Percentiles rank a stretch among this genome's conserved stretches.
phyloP scores from a whole-genome alignment of 495 filamentous ascomycete genomes.

The Hypoxylon fuscum region DNA sequence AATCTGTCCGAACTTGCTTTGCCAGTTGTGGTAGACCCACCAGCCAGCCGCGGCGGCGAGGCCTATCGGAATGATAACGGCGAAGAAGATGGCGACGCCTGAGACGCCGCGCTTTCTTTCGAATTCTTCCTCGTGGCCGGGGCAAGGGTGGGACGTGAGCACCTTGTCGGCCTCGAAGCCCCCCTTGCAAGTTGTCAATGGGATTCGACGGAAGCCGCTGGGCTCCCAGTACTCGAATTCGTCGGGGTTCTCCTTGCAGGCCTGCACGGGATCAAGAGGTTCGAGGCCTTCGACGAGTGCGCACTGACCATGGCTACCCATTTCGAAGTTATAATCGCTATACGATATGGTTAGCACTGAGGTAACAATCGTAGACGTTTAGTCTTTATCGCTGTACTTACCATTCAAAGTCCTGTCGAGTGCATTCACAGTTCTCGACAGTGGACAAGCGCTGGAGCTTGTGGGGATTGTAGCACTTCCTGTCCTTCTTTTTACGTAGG shows the following conservation, averaged over 20 bases:
- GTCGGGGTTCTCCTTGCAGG: slow-evolving; percentile 73
- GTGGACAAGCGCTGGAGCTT: slow-evolving; percentile 73
- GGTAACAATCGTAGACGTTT: neutral
- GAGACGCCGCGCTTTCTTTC: slow-evolving; percentile 74
- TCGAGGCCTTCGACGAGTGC: slow-evolving; percentile 72
- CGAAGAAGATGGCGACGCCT: slow-evolving; percentile 84
- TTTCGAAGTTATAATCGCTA: slow-evolving; percentile 95
- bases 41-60: slow-evolving; percentile 78
- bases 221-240: slow-evolving; percentile 77
- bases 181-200: slow-evolving; percentile 82
- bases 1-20: slow-evolving; percentile 89
- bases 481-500: slow-evolving; percentile 79
- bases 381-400: slow-evolving; percentile 51
- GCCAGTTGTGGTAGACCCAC: slow-evolving; percentile 87
- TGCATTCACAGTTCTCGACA: slow-evolving; percentile 80
- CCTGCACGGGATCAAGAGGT: slow-evolving; percentile 68
- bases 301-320: slow-evolving; percentile 78
- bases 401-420: slow-evolving; percentile 92
- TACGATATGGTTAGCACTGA: slow-evolving; percentile 13
- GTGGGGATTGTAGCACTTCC: slow-evolving; percentile 80
- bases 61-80: slow-evolving; percentile 75
- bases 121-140: slow-evolving; percentile 79
- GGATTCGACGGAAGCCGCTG: slow-evolving; percentile 91
- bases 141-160: slow-evolving; percentile 67
- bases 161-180: slow-evolving; percentile 75